Conservation (phyloP, 192 early-diverging fungal species). For the Backusella sp. region DNA sequence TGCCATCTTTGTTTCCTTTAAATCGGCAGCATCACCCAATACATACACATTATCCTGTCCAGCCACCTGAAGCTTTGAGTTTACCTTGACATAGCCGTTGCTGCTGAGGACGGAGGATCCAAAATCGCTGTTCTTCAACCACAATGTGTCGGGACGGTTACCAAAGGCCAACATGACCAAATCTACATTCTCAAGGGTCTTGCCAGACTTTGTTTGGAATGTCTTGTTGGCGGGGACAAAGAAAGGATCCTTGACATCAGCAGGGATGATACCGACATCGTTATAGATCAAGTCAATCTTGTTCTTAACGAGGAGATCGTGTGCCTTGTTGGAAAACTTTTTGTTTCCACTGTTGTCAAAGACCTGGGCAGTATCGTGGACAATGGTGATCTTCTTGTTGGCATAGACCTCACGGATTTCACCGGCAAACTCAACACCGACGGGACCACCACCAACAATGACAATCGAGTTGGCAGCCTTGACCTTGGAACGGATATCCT, state of each 20-base stretch:
- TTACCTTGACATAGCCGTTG: constrained; percentile 23
- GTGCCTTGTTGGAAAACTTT: background rate
- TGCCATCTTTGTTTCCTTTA: constrained; percentile 38
- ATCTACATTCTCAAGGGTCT: constrained; percentile 22
- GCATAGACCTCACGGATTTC: constrained; percentile 46
- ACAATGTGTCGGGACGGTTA: constrained; percentile 14
- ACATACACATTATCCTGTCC: constrained; percentile 31
- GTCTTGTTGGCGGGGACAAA: background rate
- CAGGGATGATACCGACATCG: constrained; percentile 12
- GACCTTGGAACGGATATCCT: constrained; percentile 35
- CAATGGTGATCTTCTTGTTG: constrained; percentile 45
- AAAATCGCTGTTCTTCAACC: constrained; percentile 9
- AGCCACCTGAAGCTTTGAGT: constrained; percentile 28
- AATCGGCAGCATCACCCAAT: constrained; percentile 36
- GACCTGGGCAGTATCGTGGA: constrained; percentile 36
- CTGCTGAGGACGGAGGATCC: background rate
- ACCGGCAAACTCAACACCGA: constrained; percentile 59
- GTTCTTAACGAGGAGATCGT: constrained; percentile 4
- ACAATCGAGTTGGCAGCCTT: constrained; percentile 44
- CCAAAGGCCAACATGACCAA: constrained; percentile 34
- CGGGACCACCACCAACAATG: constrained; percentile 61
- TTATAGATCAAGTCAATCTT: constrained; percentile 28
- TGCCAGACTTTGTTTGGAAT: constrained; percentile 25
- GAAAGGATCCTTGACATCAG: background rate
- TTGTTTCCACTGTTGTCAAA: constrained; percentile 33